Percentiles rank a stretch among this genome's conserved stretches.
Conservation (phyloP, 228 moss, liverwort and hornwort species). For the Sphagnum fallax region DNA sequence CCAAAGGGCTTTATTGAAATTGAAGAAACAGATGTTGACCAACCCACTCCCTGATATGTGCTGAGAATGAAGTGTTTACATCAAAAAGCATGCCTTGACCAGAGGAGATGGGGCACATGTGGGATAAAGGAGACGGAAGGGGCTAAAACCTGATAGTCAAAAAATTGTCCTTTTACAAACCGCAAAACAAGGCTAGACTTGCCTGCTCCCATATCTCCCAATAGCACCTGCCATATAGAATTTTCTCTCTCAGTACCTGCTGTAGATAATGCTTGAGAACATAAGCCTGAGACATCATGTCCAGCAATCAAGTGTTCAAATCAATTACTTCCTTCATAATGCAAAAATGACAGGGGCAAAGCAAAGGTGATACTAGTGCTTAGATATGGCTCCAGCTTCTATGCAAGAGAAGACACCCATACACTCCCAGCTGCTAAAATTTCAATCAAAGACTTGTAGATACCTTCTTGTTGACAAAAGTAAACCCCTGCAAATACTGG, state of each 20-base stretch:
- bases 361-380: background rate
- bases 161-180: slow-evolving; percentile 94
- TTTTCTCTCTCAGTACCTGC: background rate
- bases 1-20: too few relatives aligned
- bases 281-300: background rate
- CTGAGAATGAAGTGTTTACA: too few relatives aligned
- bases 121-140: background rate
- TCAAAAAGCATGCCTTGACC: background rate
- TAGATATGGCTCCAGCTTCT: background rate
- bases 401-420: background rate
- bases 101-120: background rate
- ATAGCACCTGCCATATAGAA: slow-evolving; percentile 52
- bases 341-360: background rate
- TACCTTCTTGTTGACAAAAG: too few relatives aligned
- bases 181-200: slow-evolving; percentile 96
- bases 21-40: too few relatives aligned
- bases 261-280: background rate
- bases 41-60: too few relatives aligned
- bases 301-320: background rate
- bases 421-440: background rate
- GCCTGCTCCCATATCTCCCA: slow-evolving; percentile 99
- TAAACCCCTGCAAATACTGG: too few relatives aligned
- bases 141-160: slow-evolving; percentile 70
- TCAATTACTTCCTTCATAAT: background rate
- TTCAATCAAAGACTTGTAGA: too few relatives aligned